Conservation (phyloP, 148 eudicot species). For the Agrostemma githago region DNA sequence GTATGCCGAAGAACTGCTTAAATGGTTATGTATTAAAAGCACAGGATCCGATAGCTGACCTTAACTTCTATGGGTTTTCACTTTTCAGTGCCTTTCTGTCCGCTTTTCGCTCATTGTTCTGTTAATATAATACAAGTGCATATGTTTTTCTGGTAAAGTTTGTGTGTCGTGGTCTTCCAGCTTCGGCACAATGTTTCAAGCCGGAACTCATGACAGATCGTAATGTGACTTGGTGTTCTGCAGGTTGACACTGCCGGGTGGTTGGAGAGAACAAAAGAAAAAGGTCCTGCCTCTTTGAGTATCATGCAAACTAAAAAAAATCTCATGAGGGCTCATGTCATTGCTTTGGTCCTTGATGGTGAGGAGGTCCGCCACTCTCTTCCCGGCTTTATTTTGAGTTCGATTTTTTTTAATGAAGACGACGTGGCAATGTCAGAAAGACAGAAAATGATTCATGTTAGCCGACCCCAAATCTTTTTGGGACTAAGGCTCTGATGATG, state of each 20-base stretch:
- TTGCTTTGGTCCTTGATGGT: constrained; percentile 93
- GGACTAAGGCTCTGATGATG: not conserved
- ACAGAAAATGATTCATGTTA: too few relatives aligned
- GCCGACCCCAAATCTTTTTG: too few relatives aligned
- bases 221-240: not conserved
- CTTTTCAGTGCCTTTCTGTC: not conserved
- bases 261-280: constrained; percentile 91
- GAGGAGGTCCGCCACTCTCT: constrained; percentile 61
- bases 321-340: constrained; percentile 94
- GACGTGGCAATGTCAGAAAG: too few relatives aligned
- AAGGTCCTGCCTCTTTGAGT: constrained; percentile 88
- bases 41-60: not conserved
- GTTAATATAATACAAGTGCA: not conserved
- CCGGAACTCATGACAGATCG: not conserved
- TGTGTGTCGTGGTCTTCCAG: not conserved
- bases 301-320: constrained; percentile 93
- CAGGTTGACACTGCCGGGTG: constrained; percentile 99
- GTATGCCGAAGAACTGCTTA: not conserved
- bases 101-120: not conserved
- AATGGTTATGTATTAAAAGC: not conserved
- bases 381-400: not conserved
- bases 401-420: too few relatives aligned
- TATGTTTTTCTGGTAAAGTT: not conserved
- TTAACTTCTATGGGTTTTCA: not conserved
- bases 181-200: not conserved